Evolutionary conservation across 1,284 basidiomycete genomes (phyloP), one percentile per base, ranked within the genome.

Genomic region (Phylloboletellus chloephorus): DNA sequence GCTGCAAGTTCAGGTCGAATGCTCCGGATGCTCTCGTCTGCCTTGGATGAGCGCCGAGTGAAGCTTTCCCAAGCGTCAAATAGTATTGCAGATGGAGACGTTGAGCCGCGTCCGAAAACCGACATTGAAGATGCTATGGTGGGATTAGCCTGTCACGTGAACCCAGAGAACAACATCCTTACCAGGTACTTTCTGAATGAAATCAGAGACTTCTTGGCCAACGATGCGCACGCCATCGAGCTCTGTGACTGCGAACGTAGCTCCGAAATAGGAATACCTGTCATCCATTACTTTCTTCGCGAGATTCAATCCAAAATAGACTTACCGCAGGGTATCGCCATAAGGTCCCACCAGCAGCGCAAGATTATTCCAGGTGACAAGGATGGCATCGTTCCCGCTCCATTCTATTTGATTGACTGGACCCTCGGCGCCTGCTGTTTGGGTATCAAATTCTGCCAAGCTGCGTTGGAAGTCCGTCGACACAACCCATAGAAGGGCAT

Each of bases 331-430:
- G 1, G 81, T 85, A 50, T 95, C 92, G 1, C 92, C 93, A 49
- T 83, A 89, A 4, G 95, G 95, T 2, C 95, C 94, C 7, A 97
- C 86, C 34, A 99, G 73, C 11, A 94, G 67, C 0, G 85, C 85
- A 32, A 83, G 68, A n/a, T 76, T 71, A 26, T 79, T 77, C 86
- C 90, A 98, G 2, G 82, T 84, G 12, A 98, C 74, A 2, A 92
- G 74, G 19, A 98, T 86, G 0, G 92, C 91, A 63, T 98, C 93
- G 59, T 93, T 93, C 5, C 94, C 94, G 57, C 94, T 98, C 96
- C 96, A 98, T 56, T 88, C 86, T 0, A 94, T 81, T 52, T 84
- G 81, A 21, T 73, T 64, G 5, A 85, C 71, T 7, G 69, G 58
- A 3, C 78, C 82, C 13, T 77, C 71, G 0, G 70, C 74, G 7